Evolutionary conservation across 2,329 filamentous ascomycete genomes (phyloP).

Genomic region (Monosporascus ibericus): DNA sequence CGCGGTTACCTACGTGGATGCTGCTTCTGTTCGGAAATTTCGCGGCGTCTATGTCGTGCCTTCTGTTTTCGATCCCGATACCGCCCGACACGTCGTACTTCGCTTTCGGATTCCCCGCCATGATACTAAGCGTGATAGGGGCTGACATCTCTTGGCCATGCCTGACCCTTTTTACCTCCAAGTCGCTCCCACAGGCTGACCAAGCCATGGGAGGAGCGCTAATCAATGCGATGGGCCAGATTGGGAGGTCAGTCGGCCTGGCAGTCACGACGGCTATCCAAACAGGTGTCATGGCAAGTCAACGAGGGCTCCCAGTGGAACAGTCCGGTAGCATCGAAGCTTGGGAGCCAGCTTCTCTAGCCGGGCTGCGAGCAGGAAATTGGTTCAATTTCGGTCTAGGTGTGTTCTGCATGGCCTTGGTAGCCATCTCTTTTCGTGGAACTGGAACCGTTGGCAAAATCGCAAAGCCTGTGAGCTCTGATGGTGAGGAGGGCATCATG

Average conservation of each 20-base stretch:
- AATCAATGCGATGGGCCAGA: constrained; percentile 59
- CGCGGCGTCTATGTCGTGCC: constrained; percentile 45
- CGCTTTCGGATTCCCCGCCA: constrained; percentile 60
- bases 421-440: constrained; percentile 42
- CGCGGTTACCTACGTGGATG: constrained; percentile 50
- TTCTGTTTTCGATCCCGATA: constrained; percentile 61
- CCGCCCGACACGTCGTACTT: constrained; percentile 57
- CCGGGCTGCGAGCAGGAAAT: constrained; percentile 41
- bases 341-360: constrained; percentile 41
- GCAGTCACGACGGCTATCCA: constrained; percentile 61
- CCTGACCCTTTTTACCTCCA: constrained; percentile 60
- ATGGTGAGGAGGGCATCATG: constrained; percentile 11
- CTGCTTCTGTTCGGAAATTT: constrained; percentile 53
- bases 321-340: constrained; percentile 33
- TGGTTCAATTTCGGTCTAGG: constrained; percentile 49
- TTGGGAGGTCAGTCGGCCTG: constrained; percentile 60
- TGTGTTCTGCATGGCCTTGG: constrained; percentile 35
- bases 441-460: constrained; percentile 46
- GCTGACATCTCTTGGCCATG: constrained; percentile 63
- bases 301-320: constrained; percentile 37
- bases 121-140: constrained; percentile 59
- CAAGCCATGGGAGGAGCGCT: constrained; percentile 63
- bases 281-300: constrained; percentile 51
- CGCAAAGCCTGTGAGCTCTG: constrained; percentile 7
- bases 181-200: constrained; percentile 54